Percentiles rank a stretch among this genome's conserved stretches.
These are phyloP conservation scores for Saturnispora sanitii DNA, from an alignment of 805 yeast species.

Conservation along the genomic window DNA sequence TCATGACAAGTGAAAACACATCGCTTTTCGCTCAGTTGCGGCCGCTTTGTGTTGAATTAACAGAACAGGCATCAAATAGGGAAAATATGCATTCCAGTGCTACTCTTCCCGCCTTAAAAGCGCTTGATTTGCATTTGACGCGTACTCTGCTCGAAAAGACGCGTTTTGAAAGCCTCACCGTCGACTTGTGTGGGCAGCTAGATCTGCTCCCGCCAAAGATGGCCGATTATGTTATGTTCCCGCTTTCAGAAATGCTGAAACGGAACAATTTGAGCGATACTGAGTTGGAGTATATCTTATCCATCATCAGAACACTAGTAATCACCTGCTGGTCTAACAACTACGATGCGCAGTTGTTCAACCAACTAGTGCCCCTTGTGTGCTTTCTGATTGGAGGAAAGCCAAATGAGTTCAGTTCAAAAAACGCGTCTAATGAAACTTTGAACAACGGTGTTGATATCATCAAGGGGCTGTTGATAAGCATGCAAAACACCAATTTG, in stretches of 20 bases:
- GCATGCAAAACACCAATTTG: conserved; percentile 24
- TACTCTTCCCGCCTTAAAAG: conserved; percentile 26
- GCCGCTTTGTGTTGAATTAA: neutral
- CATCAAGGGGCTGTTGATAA: conserved; percentile 24
- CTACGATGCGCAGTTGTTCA: conserved; percentile 31
- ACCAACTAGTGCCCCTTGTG: conserved; percentile 38
- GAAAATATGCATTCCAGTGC: conserved; percentile 23
- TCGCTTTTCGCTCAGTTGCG: neutral
- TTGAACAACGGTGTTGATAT: conserved; percentile 29
- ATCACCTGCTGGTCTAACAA: conserved; percentile 36
- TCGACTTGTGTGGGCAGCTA: conserved; percentile 4
- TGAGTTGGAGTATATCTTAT: conserved; percentile 36
- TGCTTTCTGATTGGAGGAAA: conserved; percentile 38
- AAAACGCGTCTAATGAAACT: conserved; percentile 28
- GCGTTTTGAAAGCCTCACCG: neutral
- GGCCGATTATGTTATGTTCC: conserved; percentile 56
- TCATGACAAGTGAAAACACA: neutral
- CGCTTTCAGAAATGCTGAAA: conserved; percentile 44
- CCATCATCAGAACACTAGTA: conserved; percentile 36
- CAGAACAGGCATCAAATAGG: conserved; percentile 16
- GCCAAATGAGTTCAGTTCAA: conserved; percentile 27
- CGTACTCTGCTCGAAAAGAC: neutral
- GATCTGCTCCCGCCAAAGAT: conserved; percentile 28
- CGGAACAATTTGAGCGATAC: conserved; percentile 36
- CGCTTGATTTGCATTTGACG: conserved; percentile 19